Evolutionary conservation across 2,329 filamentous ascomycete genomes (phyloP), one percentile per base, ranked within the genome.

Genomic region (Orbilia oligospora): DNA sequence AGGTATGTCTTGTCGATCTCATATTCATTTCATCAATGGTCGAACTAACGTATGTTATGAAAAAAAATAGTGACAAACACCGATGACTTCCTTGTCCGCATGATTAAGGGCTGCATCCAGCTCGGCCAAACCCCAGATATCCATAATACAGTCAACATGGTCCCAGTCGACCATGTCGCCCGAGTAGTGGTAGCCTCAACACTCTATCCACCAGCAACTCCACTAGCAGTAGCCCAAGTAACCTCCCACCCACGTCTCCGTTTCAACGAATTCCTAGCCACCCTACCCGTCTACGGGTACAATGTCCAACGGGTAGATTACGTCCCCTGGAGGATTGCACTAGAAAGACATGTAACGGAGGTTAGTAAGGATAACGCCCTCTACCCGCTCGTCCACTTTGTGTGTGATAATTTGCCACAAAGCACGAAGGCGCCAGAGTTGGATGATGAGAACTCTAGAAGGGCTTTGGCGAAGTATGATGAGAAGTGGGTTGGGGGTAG

Each of bases 41-140:
- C 5, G 0, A 55, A n/a, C 76, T 55, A 66, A 69, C 33, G 27
- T 69, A n/a, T 9, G 3, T 38, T 27, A 16, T 30, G 10, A 14
- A 51, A 10, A 9, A 38, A 77, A 82, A n/a, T n/a, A n/a, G 89
- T 89, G 80, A 92, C 86, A 83, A 93, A 91, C 84, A 94, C 91
- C 0, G 95, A 98, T 83, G 95, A 97, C 84, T 98, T 97, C 86
- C 86, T 98, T 5, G 89, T 97, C 80, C 90, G 95, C 46, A 89
- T 97, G 85, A 86, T 91, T 71, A 97, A 97, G 86, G 94, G 93
- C 72, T 97, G 93, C 82, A 87, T 97, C 64, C 94, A 98, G 84
- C 87, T 97, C 1, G 86, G 86, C 1, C 87, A 88, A 1, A 88
- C 93, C 0, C 95, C 94, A 0, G 88, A 89, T 81, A 97, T 97